Evolutionary conservation across 495 filamentous ascomycete species (phyloP).

Genomic region (Neurospora africana): DNA sequence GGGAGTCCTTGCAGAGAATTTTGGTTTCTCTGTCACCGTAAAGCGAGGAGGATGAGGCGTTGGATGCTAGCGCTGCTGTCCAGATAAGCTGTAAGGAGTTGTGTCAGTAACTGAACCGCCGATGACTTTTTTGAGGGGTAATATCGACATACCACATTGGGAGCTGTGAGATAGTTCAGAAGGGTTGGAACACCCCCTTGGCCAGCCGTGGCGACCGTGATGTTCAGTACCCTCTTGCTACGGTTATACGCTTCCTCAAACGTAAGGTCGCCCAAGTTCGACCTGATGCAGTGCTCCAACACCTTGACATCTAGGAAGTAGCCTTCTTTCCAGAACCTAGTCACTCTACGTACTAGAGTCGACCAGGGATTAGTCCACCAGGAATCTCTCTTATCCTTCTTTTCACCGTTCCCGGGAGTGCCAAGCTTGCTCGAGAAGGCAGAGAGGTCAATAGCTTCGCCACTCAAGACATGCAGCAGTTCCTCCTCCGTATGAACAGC

Average conservation of each 20-base stretch:
- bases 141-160: conserved; percentile 66
- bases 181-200: conserved; percentile 72
- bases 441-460: conserved; percentile 71
- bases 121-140: neutral
- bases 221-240: conserved; percentile 83
- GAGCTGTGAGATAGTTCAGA: conserved; percentile 88
- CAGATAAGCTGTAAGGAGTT: conserved; percentile 55
- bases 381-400: conserved; percentile 7
- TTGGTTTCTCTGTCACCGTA: conserved; percentile 50
- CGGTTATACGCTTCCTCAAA: conserved; percentile 88
- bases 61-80: conserved; percentile 89
- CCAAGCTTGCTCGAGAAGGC: conserved; percentile 50
- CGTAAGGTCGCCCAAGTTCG: conserved; percentile 80
- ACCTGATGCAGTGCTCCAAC: conserved; percentile 73
- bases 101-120: neutral
- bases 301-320: conserved; percentile 76
- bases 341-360: conserved; percentile 50
- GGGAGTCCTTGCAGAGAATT: conserved; percentile 73
- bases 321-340: conserved; percentile 59
- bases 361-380: conserved; percentile 35
- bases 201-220: conserved; percentile 69
- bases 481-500: conserved; percentile 85
- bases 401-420: conserved; percentile 7
- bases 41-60: conserved; percentile 59
- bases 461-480: conserved; percentile 61